Conservation (phyloP, 768 basidiomycete species). For the Boletus tomentosulus region DNA sequence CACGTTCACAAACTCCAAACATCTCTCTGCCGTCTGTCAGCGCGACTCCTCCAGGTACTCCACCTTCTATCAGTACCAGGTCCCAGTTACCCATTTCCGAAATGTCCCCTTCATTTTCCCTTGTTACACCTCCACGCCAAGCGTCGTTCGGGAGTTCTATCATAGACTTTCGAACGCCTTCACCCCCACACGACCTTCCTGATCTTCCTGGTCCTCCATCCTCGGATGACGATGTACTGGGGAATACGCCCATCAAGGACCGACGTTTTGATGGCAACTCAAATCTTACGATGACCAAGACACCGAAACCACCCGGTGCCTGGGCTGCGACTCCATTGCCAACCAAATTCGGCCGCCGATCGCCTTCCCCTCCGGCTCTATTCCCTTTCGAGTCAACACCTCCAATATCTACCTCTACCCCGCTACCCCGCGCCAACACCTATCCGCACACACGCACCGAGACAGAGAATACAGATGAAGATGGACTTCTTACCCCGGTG, state of each 20-base stretch:
- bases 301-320: constrained; percentile 44
- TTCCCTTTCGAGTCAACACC: constrained; percentile 26
- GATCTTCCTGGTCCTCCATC: constrained; percentile 66
- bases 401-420: constrained; percentile 24
- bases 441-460: constrained; percentile 16
- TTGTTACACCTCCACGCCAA: constrained; percentile 48
- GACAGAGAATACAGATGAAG: constrained; percentile 15
- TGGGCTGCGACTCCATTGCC: constrained; percentile 41
- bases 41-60: constrained; percentile 26
- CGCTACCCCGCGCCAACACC: constrained; percentile 17
- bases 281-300: constrained; percentile 37
- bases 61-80: constrained; percentile 8
- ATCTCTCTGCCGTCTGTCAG: constrained; percentile 5
- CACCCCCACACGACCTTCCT: constrained; percentile 58
- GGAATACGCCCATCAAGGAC: constrained; percentile 21
- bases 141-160: constrained; percentile 39
- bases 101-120: constrained; percentile 17
- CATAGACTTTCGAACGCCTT: constrained; percentile 55
- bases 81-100: constrained; percentile 5
- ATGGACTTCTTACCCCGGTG: constrained; percentile 41
- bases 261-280: constrained; percentile 11
- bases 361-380: constrained; percentile 12
- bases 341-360: constrained; percentile 11
- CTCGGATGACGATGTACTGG: constrained; percentile 42
- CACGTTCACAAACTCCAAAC: constrained; percentile 4